Conservation (phyloP, 495 filamentous ascomycete genomes). For the Daldinia childiae region DNA sequence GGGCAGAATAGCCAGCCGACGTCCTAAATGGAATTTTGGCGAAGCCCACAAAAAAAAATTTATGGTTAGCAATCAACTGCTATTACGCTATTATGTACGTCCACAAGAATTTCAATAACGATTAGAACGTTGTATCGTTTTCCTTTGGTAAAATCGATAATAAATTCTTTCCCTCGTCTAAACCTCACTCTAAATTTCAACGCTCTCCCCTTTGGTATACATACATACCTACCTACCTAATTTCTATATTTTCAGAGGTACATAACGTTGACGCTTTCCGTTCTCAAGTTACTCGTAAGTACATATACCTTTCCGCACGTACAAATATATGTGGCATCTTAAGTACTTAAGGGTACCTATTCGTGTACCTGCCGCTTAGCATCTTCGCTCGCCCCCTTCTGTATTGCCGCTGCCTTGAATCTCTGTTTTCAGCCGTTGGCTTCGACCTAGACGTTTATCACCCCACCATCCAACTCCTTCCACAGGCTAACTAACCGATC, state of each 20-base stretch:
- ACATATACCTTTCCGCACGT: not conserved
- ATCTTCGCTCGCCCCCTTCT: not conserved
- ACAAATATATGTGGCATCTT: not conserved
- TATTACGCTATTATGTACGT: conserved; percentile 18
- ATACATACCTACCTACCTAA: not conserved
- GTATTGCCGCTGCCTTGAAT: conserved; percentile 9
- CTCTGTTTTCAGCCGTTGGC: conserved; percentile 4
- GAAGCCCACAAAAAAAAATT: conserved; percentile 38
- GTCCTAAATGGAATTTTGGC: conserved; percentile 32
- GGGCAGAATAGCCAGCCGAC: conserved; percentile 24
- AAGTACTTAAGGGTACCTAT: not conserved
- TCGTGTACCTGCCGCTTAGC: conserved; percentile 9
- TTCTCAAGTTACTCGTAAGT: not conserved
- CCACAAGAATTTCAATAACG: conserved; percentile 20
- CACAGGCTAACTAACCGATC: not conserved
- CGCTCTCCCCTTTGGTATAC: not conserved
- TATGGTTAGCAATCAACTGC: conserved; percentile 25
- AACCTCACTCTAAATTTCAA: not conserved
- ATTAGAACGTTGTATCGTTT: conserved; percentile 4
- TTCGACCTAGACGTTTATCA: not conserved
- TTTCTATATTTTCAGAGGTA: not conserved
- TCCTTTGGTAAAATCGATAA: not conserved
- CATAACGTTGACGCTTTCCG: not conserved
- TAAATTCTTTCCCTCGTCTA: not conserved
- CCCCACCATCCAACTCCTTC: conserved; percentile 11